Percentiles rank a stretch among this genome's conserved stretches.
Evolutionary conservation across 768 basidiomycete genomes (phyloP).

Genomic region (Suillus brevipes): DNA sequence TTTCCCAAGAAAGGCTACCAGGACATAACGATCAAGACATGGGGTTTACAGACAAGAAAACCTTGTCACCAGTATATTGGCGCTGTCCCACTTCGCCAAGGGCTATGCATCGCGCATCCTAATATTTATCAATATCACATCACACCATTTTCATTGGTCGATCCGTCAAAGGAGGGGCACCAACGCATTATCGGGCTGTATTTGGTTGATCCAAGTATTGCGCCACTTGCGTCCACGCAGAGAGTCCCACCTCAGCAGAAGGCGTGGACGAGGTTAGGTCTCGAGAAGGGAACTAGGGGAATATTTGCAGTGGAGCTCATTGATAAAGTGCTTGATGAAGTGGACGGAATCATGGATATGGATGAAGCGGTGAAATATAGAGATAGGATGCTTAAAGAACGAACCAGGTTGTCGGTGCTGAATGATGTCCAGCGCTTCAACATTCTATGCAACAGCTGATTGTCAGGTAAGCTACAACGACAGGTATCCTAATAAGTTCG

Average conservation of each 20-base stretch:
- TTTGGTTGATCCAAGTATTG: constrained; percentile 49
- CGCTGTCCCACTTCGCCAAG: constrained; percentile 35
- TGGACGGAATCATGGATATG: constrained; percentile 40
- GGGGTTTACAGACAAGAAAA: constrained; percentile 49
- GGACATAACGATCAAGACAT: constrained; percentile 48
- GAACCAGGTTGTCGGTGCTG: constrained; percentile 36
- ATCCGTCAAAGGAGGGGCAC: constrained; percentile 43
- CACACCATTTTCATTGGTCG: constrained; percentile 39
- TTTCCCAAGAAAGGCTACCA: constrained; percentile 36
- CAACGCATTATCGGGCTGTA: constrained; percentile 45
- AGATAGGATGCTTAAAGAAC: constrained; percentile 33
- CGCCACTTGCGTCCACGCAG: constrained; percentile 42
- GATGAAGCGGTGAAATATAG: constrained; percentile 39
- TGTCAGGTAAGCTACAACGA: not conserved
- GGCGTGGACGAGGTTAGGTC: constrained; percentile 41
- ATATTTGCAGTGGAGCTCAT: constrained; percentile 37
- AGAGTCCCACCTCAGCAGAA: constrained; percentile 52
- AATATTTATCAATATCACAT: constrained; percentile 56
- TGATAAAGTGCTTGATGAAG: constrained; percentile 38
- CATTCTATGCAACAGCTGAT: constrained; percentile 45
- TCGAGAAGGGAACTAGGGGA: constrained; percentile 23
- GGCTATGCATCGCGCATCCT: constrained; percentile 49
- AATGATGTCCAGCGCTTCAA: constrained; percentile 51
- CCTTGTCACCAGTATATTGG: constrained; percentile 53
- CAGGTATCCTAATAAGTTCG: constrained; percentile 7